Evolutionary conservation across 2,329 filamentous ascomycete genomes (phyloP), one percentile per base, ranked within the genome.

Genomic region (Cladophialophora chaetospira): DNA sequence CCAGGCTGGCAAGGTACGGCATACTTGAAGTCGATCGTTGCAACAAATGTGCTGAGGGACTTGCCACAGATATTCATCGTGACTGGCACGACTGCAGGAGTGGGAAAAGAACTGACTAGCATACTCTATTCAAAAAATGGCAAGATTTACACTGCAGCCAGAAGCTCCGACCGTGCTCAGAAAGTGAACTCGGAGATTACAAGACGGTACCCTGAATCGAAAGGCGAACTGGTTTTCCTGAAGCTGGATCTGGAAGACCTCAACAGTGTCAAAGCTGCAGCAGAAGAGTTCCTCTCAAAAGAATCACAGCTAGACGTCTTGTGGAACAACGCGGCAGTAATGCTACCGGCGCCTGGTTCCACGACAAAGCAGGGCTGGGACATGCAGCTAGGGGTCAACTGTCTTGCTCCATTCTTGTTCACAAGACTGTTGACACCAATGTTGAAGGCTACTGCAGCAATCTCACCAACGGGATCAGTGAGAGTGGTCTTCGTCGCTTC

Each of bases 131-230:
- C 64, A 19, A 68, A 72, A 28, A 71, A 73, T 58, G 77, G 71
- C 25, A 75, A 69, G 35, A 72, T 79, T 23, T 79, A 77, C 63
- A 62, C 78, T 28, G 70, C 73, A 11, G 74, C 70, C 1, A 73
- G 76, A 15, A 73, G 71, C 2, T 63, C 71, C 45, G 65, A 67
- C 3, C 77, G 75, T 57, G 69, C 71, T 2, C 57, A 61, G 13
- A 61, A 53, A 11, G 73, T 74, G 2, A 78, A 79, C 40, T 53
- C 63, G 5, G 63, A 67, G 3, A 75, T 80, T 61, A 69, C 72
- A 48, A 48, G 61, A 0, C 64, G 65, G 4, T 62, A 63, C 1
- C 31, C 62, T 29, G n/a, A 45, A 3, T 28, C 42, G n/a, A 28
- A 3, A 13, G 75, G 75, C 19, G 23, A 63, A n/a, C 44, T 77